phyloP scores from a whole-genome alignment of 768 basidiomycete species.

The Xerocomellus intermedius region DNA sequence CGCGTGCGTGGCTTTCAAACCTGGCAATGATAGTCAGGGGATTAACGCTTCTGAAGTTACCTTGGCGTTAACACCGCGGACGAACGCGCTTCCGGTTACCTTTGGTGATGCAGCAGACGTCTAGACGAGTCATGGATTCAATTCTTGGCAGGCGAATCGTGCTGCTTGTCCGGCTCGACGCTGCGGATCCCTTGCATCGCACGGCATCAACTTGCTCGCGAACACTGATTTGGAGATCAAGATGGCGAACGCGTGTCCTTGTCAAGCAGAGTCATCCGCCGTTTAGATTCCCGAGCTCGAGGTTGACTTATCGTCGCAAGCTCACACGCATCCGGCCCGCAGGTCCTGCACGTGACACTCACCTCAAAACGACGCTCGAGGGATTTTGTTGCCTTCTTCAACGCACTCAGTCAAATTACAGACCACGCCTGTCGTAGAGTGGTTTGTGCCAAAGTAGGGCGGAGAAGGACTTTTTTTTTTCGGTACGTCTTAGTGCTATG shows the following conservation, averaged over 20 bases:
- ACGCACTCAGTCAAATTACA: conserved; percentile 38
- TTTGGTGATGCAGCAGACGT: not conserved
- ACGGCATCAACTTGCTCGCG: too few relatives aligned
- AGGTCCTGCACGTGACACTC: conserved; percentile 36
- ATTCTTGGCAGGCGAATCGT: not conserved
- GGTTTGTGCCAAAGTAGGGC: conserved; percentile 38
- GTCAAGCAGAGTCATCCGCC: too few relatives aligned
- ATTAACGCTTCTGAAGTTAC: not conserved
- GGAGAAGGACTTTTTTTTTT: conserved; percentile 22
- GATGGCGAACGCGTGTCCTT: not conserved
- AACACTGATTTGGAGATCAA: not conserved
- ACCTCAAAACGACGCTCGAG: not conserved
- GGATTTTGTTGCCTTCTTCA: conserved; percentile 6
- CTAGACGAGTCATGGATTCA: not conserved
- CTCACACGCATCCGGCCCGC: not conserved
- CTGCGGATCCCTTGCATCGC: not conserved
- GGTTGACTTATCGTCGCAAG: not conserved
- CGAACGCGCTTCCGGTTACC: not conserved
- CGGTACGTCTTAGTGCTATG: conserved; percentile 31
- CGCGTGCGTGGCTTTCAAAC: not conserved
- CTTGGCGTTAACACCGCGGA: too few relatives aligned
- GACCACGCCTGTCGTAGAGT: conserved; percentile 18
- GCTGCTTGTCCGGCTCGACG: too few relatives aligned
- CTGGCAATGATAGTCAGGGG: not conserved
- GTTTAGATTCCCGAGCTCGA: not conserved